Base-by-base conservation (phyloP, 176 grass and related monocot genomes). In the Triticum monococcum region DNA sequence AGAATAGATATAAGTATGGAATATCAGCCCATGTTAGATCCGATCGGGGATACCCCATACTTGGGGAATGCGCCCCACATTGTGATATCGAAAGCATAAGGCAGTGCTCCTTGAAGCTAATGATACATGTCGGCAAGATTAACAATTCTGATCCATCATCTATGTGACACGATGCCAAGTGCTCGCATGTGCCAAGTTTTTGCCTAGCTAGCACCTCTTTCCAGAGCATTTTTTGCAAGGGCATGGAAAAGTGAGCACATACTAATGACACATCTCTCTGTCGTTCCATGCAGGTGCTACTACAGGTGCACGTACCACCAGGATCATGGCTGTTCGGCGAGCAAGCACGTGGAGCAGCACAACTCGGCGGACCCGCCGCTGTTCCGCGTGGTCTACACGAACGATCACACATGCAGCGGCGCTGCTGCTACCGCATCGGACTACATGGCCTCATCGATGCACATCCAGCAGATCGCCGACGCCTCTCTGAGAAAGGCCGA, bases 241-340 rank as follows among this genome's bases (percentile, higher is more conserved):
- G 31, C 33, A 83, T 90, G 84, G 66, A 87, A 79, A 87, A 87
- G 80, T 45, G 66, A 88, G 35, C 61, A 50, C 37, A 52, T 52
- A 57, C 17, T 18, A 20, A 20, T 8, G 85, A 71, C 87, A 77
- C 69, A 85, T 69, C 8, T 57, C 14, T 62, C 4, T 43, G 41
- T 20, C 32, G 26, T 68, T 61, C 61, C 61, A 57, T 76, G 63
- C 92, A 92, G 92, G 71, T 92, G 79, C 61, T 94, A 94, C 65
- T 94, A 92, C 43, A 85, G 90, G 89, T 90, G 92, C 40, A 92
- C 84, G 7, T 94, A 92, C 26, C 84, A 85, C 68, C 68, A 88
- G 24, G 92, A 92, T 38, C 87, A 52, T 65, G 85, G 79, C 61
- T 94, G 87, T 73, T 85, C 84, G 60, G 85, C 92, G 77, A 90